These are phyloP conservation scores for Sesbania bispinosa DNA, from an alignment of 306 rosid genomes.

Conservation along the genomic window DNA sequence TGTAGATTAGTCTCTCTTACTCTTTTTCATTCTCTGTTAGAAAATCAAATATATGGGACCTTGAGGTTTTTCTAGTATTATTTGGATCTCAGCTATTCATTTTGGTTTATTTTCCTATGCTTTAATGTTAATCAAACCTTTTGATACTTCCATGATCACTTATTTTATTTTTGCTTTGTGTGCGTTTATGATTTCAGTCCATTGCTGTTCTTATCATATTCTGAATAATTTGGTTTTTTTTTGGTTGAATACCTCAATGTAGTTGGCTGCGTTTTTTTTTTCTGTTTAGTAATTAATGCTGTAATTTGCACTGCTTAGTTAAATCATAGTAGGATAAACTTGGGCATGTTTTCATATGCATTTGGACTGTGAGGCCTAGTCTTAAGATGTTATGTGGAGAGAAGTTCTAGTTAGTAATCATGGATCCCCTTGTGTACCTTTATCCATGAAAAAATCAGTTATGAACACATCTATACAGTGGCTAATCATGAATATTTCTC, in stretches of 20 bases:
- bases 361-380: no score
- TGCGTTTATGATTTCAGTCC: neutral
- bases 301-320: neutral
- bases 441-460: no score
- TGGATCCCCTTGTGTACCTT: no score
- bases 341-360: neutral
- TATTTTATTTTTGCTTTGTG: neutral
- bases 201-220: no score
- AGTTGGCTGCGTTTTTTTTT: no score
- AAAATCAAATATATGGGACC: neutral
- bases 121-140: constrained; percentile 3
- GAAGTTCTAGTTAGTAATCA: neutral
- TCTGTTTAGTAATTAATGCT: no score
- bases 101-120: neutral
- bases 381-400: neutral
- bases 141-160: neutral
- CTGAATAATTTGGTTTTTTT: no score
- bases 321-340: neutral
- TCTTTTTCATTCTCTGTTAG: neutral
- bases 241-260: no score
- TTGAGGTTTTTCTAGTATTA: constrained; percentile 4
- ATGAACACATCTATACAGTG: neutral
- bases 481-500: constrained; percentile 42
- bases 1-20: constrained; percentile 42
- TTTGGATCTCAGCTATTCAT: constrained; percentile 20